Percentiles rank a stretch among this genome's conserved stretches.
Evolutionary conservation across 257 asterid species (phyloP).

Genomic region (Solanum chmielewskii): DNA sequence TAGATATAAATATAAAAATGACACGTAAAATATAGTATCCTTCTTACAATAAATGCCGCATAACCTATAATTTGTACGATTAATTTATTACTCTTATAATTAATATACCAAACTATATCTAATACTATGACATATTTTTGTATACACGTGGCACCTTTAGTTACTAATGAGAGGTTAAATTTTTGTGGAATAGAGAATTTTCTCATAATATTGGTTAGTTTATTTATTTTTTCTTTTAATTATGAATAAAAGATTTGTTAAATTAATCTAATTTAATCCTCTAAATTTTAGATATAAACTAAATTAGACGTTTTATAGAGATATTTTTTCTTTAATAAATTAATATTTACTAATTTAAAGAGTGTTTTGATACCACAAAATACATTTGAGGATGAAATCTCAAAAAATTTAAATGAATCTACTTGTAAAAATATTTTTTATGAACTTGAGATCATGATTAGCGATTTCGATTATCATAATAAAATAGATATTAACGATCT

Average conservation of each 20-base stretch:
- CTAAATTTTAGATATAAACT: neutral
- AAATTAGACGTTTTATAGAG: no score
- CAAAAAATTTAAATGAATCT: no score
- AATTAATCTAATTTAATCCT: no score
- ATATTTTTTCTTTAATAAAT: no score
- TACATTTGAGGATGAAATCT: no score
- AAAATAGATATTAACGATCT: no score
- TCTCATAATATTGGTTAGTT: neutral
- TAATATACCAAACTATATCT: neutral
- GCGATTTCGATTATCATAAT: no score
- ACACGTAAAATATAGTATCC: neutral
- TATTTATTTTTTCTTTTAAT: no score
- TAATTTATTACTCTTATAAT: neutral
- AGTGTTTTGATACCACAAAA: no score
- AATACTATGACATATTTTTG: neutral
- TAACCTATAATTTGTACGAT: neutral
- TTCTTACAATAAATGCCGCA: neutral
- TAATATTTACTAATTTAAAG: no score
- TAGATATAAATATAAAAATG: neutral
- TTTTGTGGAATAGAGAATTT: neutral
- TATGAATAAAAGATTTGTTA: neutral
- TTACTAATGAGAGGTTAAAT: neutral
- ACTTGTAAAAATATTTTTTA: accelerated
- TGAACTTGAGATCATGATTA: no score
- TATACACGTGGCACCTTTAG: neutral